Percentiles rank a stretch among this genome's conserved stretches.
These are phyloP conservation scores for Apiospora kogelbergensis DNA, from an alignment of 2,329 filamentous ascomycete genomes.

Conservation along the genomic window DNA sequence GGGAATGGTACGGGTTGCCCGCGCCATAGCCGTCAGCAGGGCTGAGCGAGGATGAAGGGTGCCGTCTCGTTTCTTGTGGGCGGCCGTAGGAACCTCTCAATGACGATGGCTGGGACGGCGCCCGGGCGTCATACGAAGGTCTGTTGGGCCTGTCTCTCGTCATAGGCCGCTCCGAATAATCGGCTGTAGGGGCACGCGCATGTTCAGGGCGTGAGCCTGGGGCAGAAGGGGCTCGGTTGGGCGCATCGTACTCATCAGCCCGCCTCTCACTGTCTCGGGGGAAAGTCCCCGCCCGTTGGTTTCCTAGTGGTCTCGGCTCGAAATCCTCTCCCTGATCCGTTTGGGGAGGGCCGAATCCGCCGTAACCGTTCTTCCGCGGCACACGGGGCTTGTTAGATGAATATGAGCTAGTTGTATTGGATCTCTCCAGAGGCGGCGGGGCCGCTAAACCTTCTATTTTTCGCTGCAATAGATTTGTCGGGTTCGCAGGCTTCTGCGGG, in stretches of 20 bases:
- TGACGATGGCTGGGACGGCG: slow-evolving; percentile 52
- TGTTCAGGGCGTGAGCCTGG: slow-evolving; percentile 43
- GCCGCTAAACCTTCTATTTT: slow-evolving; percentile 1
- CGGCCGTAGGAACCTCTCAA: slow-evolving; percentile 35
- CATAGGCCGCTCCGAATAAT: slow-evolving; percentile 23
- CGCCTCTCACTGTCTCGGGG: slow-evolving; percentile 37
- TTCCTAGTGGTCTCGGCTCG: slow-evolving; percentile 37
- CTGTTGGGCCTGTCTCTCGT: slow-evolving; percentile 31
- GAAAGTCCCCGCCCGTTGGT: slow-evolving; percentile 54
- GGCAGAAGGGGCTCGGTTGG: slow-evolving; percentile 47
- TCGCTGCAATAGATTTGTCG: slow-evolving; percentile 1
- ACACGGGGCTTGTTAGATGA: slow-evolving; percentile 37
- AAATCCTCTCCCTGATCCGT: slow-evolving; percentile 34
- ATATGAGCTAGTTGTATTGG: slow-evolving; percentile 28
- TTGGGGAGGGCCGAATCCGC: slow-evolving; percentile 53
- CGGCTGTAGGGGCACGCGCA: slow-evolving; percentile 27
- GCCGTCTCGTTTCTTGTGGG: slow-evolving; percentile 39
- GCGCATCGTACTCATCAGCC: slow-evolving; percentile 31
- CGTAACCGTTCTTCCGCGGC: slow-evolving; percentile 54
- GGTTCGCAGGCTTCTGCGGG: not conserved
- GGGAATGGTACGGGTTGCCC: slow-evolving; percentile 63
- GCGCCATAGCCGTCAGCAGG: slow-evolving; percentile 60
- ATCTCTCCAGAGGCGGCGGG: slow-evolving; percentile 21
- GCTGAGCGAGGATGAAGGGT: slow-evolving; percentile 47
- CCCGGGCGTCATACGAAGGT: slow-evolving; percentile 44